Conservation (phyloP, 768 basidiomycete genomes). For the Suillus cothurnatus region DNA sequence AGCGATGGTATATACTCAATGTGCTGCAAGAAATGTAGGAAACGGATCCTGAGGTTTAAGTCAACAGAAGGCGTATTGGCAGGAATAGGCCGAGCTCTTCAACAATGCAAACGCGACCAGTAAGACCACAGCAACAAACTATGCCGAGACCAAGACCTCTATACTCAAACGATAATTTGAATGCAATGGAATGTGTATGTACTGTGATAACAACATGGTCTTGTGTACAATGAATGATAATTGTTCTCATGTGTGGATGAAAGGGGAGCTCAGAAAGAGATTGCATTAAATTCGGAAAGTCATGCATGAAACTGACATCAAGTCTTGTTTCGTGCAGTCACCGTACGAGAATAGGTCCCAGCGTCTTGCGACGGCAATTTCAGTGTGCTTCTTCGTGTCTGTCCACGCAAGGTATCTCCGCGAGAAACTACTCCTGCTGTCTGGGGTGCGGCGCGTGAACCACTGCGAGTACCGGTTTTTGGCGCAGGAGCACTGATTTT, state of each 20-base stretch:
- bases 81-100: neutral
- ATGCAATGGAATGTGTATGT: conserved; percentile 10
- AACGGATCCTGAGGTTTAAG: neutral
- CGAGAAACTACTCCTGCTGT: conserved; percentile 1
- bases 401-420: neutral
- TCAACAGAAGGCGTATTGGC: neutral
- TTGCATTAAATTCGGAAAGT: conserved; percentile 7
- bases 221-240: conserved; percentile 28
- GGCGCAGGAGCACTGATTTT: conserved; percentile 15
- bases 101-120: neutral
- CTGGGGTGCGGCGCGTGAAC: neutral
- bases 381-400: neutral
- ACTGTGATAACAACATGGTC: conserved; percentile 14
- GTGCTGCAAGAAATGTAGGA: neutral
- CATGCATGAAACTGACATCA: conserved; percentile 31
- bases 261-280: neutral
- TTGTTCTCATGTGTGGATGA: conserved; percentile 2
- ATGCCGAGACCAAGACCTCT: neutral
- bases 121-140: neutral
- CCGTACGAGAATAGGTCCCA: neutral
- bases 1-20: neutral
- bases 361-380: conserved; percentile 3
- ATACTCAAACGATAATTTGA: neutral
- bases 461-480: conserved; percentile 12
- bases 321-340: conserved; percentile 22